phyloP scores from a whole-genome alignment of 305 asterid genomes.

The Stenogyne calaminthoides region DNA sequence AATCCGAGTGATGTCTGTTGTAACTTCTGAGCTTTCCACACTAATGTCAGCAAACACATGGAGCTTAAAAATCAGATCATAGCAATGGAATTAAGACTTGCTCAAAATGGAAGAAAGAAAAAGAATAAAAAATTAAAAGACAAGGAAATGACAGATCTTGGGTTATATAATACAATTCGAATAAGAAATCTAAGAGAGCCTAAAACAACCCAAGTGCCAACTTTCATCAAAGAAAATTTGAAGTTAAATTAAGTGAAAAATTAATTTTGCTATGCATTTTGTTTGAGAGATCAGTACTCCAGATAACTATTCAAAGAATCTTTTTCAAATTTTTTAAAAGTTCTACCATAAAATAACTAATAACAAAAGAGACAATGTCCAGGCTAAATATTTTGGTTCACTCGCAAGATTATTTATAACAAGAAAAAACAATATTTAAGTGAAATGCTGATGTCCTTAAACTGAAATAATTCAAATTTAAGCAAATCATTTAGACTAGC shows the following conservation, averaged over 20 bases:
- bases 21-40: too few relatives aligned
- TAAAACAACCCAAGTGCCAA: too few relatives aligned
- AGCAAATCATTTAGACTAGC: slow-evolving; percentile 10
- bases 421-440: background rate
- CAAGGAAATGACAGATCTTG: too few relatives aligned
- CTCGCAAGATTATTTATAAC: background rate
- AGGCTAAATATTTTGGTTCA: too few relatives aligned
- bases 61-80: too few relatives aligned
- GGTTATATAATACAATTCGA: background rate
- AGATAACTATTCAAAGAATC: background rate
- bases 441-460: slow-evolving; percentile 17
- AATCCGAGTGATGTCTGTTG: too few relatives aligned
- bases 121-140: too few relatives aligned
- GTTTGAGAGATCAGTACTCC: background rate
- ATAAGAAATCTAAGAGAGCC: background rate
- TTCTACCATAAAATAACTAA: background rate
- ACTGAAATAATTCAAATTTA: too few relatives aligned
- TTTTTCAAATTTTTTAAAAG: background rate
- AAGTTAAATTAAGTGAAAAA: background rate
- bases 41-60: too few relatives aligned
- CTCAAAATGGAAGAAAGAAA: too few relatives aligned
- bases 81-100: too few relatives aligned
- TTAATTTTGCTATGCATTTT: background rate
- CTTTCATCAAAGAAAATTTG: background rate
- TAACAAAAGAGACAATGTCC: background rate